Conservation (phyloP, 306 rosid genomes). For the Medicago lupulina region DNA sequence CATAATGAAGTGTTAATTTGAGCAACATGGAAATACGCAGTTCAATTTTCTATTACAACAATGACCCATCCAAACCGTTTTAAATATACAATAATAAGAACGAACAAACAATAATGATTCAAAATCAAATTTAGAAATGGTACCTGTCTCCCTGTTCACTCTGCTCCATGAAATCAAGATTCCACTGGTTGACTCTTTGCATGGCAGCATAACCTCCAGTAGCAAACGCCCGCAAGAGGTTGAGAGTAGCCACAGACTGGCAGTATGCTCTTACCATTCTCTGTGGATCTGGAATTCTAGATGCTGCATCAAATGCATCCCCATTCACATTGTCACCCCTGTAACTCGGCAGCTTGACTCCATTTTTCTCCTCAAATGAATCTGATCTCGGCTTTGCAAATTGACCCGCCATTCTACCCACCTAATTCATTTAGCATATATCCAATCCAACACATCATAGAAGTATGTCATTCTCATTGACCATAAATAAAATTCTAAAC, state of each 20-base stretch:
- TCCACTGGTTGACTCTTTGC: slow-evolving; percentile 55
- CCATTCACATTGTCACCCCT: slow-evolving; percentile 62
- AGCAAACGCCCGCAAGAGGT: slow-evolving; percentile 56
- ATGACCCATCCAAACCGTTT: slow-evolving; percentile 1
- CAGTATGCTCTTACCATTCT: slow-evolving; percentile 59
- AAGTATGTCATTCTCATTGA: slow-evolving; percentile 35
- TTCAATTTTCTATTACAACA: slow-evolving; percentile 24
- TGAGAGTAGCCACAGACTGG: slow-evolving; percentile 61
- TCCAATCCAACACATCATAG: slow-evolving; percentile 10
- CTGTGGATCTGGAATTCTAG: slow-evolving; percentile 58
- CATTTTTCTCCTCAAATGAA: slow-evolving; percentile 53
- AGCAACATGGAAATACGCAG: slow-evolving; percentile 22
- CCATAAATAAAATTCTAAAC: background rate
- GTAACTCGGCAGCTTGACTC: slow-evolving; percentile 60
- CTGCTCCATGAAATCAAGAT: slow-evolving; percentile 52
- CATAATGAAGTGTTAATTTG: background rate
- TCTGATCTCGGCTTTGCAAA: slow-evolving; percentile 62
- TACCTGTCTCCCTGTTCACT: slow-evolving; percentile 56
- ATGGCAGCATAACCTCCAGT: slow-evolving; percentile 64
- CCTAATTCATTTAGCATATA: slow-evolving; percentile 45
- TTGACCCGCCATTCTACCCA: slow-evolving; percentile 60
- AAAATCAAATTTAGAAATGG: slow-evolving; percentile 14
- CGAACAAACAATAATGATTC: background rate
- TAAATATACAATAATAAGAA: background rate
- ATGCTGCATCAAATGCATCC: slow-evolving; percentile 49